Evolutionary conservation across 441 rosid genomes (phyloP).

Genomic region (Pelargonium fulgidum): DNA sequence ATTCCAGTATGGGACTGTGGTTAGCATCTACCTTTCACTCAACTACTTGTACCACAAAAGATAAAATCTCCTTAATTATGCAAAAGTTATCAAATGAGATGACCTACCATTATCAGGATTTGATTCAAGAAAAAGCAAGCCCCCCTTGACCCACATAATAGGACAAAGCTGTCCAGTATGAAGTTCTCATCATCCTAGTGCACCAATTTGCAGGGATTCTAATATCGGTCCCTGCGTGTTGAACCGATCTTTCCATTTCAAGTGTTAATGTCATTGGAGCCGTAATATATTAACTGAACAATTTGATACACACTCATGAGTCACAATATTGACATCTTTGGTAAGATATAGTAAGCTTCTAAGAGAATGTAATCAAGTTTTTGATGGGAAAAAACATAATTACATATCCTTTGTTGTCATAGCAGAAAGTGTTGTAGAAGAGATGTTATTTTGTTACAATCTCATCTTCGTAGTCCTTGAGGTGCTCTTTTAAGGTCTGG

Average conservation of each 20-base stretch:
- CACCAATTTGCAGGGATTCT: background rate
- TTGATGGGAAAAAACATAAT: background rate
- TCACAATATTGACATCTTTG: background rate
- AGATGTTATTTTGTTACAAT: conserved; percentile 18
- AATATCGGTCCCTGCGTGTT: background rate
- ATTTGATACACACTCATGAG: background rate
- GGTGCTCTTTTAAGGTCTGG: conserved; percentile 60
- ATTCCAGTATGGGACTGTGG: background rate
- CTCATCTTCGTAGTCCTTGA: conserved; percentile 45
- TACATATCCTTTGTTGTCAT: background rate
- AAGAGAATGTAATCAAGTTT: background rate
- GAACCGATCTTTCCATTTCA: background rate
- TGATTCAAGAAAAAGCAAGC: background rate
- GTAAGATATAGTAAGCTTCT: background rate
- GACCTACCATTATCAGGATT: background rate
- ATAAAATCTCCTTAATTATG: too few species aligned
- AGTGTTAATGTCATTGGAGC: background rate
- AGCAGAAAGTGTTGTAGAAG: background rate
- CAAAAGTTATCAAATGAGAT: too few species aligned
- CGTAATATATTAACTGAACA: background rate
- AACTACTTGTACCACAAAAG: too few species aligned
- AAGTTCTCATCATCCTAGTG: background rate
- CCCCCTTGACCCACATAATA: background rate
- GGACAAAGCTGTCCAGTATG: background rate
- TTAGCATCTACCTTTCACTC: background rate